Evolutionary conservation across 495 filamentous ascomycete genomes (phyloP).

Genomic region (Elasticomyces elasticus): DNA sequence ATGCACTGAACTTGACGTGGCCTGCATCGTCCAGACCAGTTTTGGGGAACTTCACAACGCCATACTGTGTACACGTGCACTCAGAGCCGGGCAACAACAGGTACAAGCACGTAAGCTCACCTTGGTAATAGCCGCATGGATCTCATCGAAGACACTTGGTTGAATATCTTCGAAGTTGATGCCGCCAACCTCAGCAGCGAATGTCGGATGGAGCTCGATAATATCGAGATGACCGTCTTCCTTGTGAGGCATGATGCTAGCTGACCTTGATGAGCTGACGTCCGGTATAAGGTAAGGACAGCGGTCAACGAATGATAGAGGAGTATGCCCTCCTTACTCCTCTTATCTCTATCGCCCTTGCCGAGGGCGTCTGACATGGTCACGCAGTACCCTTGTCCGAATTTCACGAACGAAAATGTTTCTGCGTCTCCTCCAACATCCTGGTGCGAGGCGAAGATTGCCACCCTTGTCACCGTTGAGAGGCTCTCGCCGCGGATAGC

Average conservation of each 20-base stretch:
- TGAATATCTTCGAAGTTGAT: conserved; percentile 41
- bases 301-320: not conserved
- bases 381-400: no score
- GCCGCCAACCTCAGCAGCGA: conserved; percentile 44
- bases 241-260: conserved; percentile 8
- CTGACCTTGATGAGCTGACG: not conserved
- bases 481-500: no score
- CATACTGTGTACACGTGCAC: conserved; percentile 37
- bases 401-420: no score
- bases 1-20: conserved; percentile 41
- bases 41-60: conserved; percentile 45
- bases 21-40: conserved; percentile 41
- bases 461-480: no score
- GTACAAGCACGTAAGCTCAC: conserved; percentile 28
- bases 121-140: conserved; percentile 38
- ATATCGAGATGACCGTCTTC: conserved; percentile 17
- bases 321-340: no score
- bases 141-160: conserved; percentile 39
- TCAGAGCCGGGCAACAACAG: not conserved
- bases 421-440: no score
- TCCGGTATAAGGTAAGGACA: not conserved
- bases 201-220: conserved; percentile 43
- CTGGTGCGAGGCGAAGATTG: no score
- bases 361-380: no score
- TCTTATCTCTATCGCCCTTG: not conserved